These are phyloP conservation scores for Eutrema salsugineum DNA, from an alignment of 441 rosid genomes.

Conservation along the genomic window DNA sequence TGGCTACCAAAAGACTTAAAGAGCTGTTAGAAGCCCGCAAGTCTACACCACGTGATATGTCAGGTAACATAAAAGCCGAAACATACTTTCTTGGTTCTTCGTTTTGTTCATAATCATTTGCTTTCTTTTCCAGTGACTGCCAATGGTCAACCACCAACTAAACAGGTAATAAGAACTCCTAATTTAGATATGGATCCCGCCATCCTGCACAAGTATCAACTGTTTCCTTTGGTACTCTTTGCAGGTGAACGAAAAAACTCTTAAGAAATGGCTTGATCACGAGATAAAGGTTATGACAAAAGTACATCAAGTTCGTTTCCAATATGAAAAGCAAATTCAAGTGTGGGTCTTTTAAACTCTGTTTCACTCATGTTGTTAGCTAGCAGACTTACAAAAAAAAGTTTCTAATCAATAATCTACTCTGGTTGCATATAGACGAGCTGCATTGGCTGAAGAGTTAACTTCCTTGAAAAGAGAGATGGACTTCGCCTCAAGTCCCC, in stretches of 20 bases:
- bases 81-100: not conserved
- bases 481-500: conserved; percentile 46
- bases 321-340: conserved; percentile 63
- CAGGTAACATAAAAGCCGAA: conserved; percentile 32
- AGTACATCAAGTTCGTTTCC: conserved; percentile 58
- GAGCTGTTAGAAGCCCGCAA: conserved; percentile 66
- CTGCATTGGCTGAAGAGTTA: conserved; percentile 61
- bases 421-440: conserved; percentile 41
- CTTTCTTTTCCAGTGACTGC: conserved; percentile 43
- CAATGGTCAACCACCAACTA: conserved; percentile 47
- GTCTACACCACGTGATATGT: conserved; percentile 38
- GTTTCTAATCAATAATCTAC: conserved; percentile 1
- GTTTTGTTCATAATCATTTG: conserved; percentile 20
- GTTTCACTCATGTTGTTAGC: conserved; percentile 1
- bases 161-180: conserved; percentile 50
- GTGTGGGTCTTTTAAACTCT: conserved; percentile 41
- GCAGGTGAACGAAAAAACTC: conserved; percentile 49
- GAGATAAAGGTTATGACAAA: conserved; percentile 60
- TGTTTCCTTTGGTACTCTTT: conserved; percentile 1
- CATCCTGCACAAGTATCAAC: not conserved
- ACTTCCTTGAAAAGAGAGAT: conserved; percentile 49
- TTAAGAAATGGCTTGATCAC: conserved; percentile 56
- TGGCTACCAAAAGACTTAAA: conserved; percentile 67
- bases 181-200: not conserved
- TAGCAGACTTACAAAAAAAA: not conserved